Percentiles rank a stretch among this genome's conserved stretches.
These are phyloP conservation scores for Papiliotrema flavescens DNA, from an alignment of 1,284 basidiomycete genomes.

Conservation along the genomic window DNA sequence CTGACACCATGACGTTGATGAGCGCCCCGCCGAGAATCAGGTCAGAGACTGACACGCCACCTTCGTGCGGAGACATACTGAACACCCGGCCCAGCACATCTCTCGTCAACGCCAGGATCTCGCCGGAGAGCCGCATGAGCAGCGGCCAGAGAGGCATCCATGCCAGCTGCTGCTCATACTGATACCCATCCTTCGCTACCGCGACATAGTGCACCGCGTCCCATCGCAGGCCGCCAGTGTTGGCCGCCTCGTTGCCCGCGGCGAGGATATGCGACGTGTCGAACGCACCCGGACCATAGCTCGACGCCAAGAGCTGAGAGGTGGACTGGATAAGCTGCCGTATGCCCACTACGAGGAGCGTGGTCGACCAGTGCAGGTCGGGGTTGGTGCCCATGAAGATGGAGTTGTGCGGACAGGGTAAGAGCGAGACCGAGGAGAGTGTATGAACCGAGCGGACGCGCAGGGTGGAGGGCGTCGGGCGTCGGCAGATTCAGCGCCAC, in stretches of 20 bases:
- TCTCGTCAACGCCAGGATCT: constrained; percentile 23
- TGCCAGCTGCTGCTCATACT: constrained; percentile 80
- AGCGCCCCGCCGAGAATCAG: constrained; percentile 30
- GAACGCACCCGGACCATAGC: constrained; percentile 15
- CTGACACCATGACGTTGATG: constrained; percentile 29
- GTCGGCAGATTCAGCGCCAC: no score
- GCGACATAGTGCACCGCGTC: constrained; percentile 77
- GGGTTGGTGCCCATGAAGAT: background rate
- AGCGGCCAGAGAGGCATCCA: constrained; percentile 72
- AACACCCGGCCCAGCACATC: background rate
- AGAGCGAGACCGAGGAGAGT: no score
- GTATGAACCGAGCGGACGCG: background rate
- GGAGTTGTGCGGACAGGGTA: no score
- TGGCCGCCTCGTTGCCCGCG: constrained; percentile 3
- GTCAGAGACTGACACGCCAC: constrained; percentile 3
- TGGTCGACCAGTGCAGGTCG: background rate
- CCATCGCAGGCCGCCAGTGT: constrained; percentile 64
- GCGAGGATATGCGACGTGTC: constrained; percentile 32
- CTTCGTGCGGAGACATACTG: background rate
- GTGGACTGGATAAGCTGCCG: background rate
- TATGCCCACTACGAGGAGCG: background rate
- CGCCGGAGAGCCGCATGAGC: constrained; percentile 53
- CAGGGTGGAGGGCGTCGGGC: background rate
- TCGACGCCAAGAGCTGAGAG: background rate
- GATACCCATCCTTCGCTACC: constrained; percentile 61